Conservation (phyloP, 192 early-diverging fungal genomes). For the Tieghemiomyces parasiticus region DNA sequence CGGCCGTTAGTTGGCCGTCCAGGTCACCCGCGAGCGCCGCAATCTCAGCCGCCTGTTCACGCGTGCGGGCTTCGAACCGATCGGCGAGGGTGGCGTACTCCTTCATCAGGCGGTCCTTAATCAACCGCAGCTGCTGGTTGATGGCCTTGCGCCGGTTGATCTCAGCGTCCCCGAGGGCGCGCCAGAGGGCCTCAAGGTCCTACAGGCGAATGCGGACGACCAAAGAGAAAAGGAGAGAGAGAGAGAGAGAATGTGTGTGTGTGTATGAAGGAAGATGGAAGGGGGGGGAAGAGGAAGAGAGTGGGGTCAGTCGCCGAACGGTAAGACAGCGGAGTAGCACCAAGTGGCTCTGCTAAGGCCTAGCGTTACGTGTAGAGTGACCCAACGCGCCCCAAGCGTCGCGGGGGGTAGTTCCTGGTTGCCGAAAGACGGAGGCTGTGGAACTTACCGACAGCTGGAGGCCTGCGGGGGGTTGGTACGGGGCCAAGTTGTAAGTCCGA, state of each 20-base stretch:
- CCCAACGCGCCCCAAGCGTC: too few relatives aligned
- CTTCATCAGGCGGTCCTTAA: constrained; percentile 54
- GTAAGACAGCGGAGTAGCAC: too few relatives aligned
- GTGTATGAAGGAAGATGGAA: too few relatives aligned
- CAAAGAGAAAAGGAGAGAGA: too few relatives aligned
- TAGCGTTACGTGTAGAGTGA: too few relatives aligned
- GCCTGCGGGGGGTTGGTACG: constrained; percentile 70
- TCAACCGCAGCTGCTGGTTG: constrained; percentile 69
- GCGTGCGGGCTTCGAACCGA: constrained; percentile 53
- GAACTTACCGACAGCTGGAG: constrained; percentile 24
- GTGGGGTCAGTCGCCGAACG: too few relatives aligned
- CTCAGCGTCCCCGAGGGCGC: constrained; percentile 52
- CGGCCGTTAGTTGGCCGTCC: constrained; percentile 45
- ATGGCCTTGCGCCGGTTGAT: constrained; percentile 64
- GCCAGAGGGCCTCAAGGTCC: constrained; percentile 75
- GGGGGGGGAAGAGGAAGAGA: too few relatives aligned
- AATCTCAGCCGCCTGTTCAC: constrained; percentile 47
- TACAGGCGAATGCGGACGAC: too few relatives aligned
- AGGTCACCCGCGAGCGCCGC: constrained; percentile 63
- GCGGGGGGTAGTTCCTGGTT: too few relatives aligned
- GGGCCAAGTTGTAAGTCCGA: constrained; percentile 80
- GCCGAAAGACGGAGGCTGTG: too few relatives aligned
- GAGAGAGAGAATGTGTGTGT: too few relatives aligned
- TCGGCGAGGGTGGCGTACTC: constrained; percentile 78
- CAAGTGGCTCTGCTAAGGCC: too few relatives aligned